Conservation (phyloP, 371 early-diverging fungal species). For the Saksenaea oblongispora region DNA sequence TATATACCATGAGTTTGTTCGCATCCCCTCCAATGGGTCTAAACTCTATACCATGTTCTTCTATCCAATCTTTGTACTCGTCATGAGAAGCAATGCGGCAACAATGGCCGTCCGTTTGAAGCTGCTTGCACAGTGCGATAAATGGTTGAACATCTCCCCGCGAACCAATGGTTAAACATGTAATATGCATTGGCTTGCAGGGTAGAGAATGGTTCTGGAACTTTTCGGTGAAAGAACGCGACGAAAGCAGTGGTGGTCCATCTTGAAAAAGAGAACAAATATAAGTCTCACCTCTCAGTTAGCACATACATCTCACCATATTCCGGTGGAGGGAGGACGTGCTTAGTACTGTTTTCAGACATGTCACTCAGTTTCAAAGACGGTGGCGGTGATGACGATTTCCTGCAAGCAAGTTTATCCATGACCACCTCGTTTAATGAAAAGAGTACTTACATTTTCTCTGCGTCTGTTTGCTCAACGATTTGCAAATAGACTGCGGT, state of each 20-base stretch:
- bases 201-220: conserved; percentile 9
- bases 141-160: conserved; percentile 89
- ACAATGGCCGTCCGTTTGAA: conserved; percentile 72
- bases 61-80: conserved; percentile 78
- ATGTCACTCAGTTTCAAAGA: conserved; percentile 23
- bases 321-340: conserved; percentile 31
- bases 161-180: conserved; percentile 83
- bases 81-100: conserved; percentile 79
- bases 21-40: conserved; percentile 73
- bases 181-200: conserved; percentile 66
- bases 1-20: conserved; percentile 60
- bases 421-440: background rate
- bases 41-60: conserved; percentile 77
- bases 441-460: background rate
- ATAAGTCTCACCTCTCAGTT: background rate
- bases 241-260: conserved; percentile 20
- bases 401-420: background rate
- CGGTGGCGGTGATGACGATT: background rate
- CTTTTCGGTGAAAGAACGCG: background rate
- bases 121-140: conserved; percentile 77
- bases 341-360: conserved; percentile 24
- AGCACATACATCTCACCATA: conserved; percentile 24
- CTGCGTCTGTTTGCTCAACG: background rate
- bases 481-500: conserved; percentile 17
- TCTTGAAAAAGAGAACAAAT: conserved; percentile 2